A percentile compares a stretch with the other conserved stretches of the same genome.
Evolutionary conservation across 75 land plant species (phyloP).

Genomic region (Azolla pinnata): DNA sequence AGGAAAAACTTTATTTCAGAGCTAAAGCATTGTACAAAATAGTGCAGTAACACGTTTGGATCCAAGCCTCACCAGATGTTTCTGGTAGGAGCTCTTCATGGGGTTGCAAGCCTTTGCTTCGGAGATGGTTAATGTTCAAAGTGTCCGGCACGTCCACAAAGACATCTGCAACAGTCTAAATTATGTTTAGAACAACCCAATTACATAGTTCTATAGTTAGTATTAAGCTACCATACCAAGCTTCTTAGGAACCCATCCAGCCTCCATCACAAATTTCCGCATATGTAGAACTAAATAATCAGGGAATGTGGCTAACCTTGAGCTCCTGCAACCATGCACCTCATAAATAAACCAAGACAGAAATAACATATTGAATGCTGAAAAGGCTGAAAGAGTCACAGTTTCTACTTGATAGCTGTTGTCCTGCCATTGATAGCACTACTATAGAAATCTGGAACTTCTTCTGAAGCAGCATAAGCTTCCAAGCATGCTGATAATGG

Average conservation of each 20-base stretch:
- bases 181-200: no score
- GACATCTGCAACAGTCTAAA: no score
- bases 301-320: constrained; percentile 87
- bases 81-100: constrained; percentile 93
- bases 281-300: constrained; percentile 91
- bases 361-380: not conserved
- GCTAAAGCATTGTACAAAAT: no score
- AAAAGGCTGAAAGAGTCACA: not conserved
- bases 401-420: constrained; percentile 82
- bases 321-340: constrained; percentile 41
- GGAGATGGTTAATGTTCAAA: constrained; percentile 76
- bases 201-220: no score
- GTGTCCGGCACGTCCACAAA: constrained; percentile 95
- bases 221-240: constrained; percentile 84
- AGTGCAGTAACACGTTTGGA: no score
- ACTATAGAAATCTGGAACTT: constrained; percentile 86
- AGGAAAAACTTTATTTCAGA: not conserved
- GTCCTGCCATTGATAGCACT: constrained; percentile 79
- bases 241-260: constrained; percentile 95
- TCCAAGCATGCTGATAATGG: constrained; percentile 86
- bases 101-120: constrained; percentile 83
- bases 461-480: constrained; percentile 76
- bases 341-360: not conserved
- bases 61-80: constrained; percentile 21
- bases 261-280: constrained; percentile 94